Conservation (phyloP, 129 eudicot species). For the Rutidosis leptorrhynchoides region DNA sequence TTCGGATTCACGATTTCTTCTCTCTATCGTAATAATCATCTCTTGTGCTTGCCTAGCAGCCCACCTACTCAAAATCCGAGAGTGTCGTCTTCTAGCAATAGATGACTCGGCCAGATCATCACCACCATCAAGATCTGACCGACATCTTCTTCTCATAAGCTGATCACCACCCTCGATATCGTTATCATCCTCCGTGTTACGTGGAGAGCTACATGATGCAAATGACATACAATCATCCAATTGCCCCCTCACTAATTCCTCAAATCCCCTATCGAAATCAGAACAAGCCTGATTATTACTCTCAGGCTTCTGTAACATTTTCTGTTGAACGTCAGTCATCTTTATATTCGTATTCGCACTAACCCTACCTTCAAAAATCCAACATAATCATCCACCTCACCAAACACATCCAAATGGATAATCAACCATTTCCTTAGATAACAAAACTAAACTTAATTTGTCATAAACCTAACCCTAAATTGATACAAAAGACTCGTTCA, state of each 20-base stretch:
- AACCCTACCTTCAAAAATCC: slow-evolving; percentile 29
- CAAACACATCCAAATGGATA: slow-evolving; percentile 31
- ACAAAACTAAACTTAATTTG: slow-evolving; percentile 13
- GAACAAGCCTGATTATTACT: slow-evolving; percentile 47
- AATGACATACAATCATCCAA: slow-evolving; percentile 91
- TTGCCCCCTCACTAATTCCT: slow-evolving; percentile 86
- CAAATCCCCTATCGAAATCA: slow-evolving; percentile 72
- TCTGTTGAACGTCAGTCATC: slow-evolving; percentile 71
- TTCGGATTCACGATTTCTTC: slow-evolving; percentile 91
- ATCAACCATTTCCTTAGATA: slow-evolving; percentile 19
- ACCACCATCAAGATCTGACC: slow-evolving; percentile 96
- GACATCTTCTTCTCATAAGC: slow-evolving; percentile 80
- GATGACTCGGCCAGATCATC: slow-evolving; percentile 97
- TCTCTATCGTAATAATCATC: slow-evolving; percentile 94
- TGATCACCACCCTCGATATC: slow-evolving; percentile 75
- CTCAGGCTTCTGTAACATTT: slow-evolving; percentile 77
- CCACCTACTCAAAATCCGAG: slow-evolving; percentile 83
- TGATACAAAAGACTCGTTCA: slow-evolving; percentile 24
- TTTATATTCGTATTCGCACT: slow-evolving; percentile 28
- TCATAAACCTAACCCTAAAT: slow-evolving; percentile 27
- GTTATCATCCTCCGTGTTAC: slow-evolving; percentile 71
- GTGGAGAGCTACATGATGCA: slow-evolving; percentile 79
- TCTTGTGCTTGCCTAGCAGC: slow-evolving; percentile 95
- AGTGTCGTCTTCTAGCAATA: slow-evolving; percentile 89
- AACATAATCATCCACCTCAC: slow-evolving; percentile 26